Evolutionary conservation across 768 basidiomycete genomes (phyloP).

Genomic region (Hysterangium stoloniferum): DNA sequence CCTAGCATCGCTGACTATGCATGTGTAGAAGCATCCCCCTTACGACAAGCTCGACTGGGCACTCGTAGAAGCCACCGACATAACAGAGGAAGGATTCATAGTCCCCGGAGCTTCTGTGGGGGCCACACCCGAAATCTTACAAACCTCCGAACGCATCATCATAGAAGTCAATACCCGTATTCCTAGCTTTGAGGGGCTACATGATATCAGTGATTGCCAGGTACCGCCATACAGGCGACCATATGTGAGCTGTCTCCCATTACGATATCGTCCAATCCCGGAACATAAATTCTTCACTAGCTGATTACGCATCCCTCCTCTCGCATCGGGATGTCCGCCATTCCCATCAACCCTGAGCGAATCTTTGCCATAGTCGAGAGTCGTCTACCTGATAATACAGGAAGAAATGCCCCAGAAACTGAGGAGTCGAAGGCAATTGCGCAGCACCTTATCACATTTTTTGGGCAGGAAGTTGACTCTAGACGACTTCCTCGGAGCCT

Average conservation of each 20-base stretch:
- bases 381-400: slow-evolving; percentile 19
- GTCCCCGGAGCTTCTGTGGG: slow-evolving; percentile 22
- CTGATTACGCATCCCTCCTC: slow-evolving; percentile 15
- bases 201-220: slow-evolving; percentile 21
- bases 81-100: slow-evolving; percentile 19
- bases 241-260: slow-evolving; percentile 12
- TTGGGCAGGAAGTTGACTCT: slow-evolving; percentile 19
- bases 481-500: slow-evolving; percentile 20
- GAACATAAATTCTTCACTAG: not conserved
- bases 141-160: slow-evolving; percentile 21
- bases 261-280: not conserved
- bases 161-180: slow-evolving; percentile 25
- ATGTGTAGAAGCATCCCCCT: not conserved
- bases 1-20: slow-evolving; percentile 5
- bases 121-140: slow-evolving; percentile 23
- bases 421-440: slow-evolving; percentile 17
- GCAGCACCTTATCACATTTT: slow-evolving; percentile 20
- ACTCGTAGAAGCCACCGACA: slow-evolving; percentile 20
- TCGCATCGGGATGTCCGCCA: slow-evolving; percentile 19
- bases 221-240: slow-evolving; percentile 22
- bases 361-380: slow-evolving; percentile 22
- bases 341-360: slow-evolving; percentile 20
- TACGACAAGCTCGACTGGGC: slow-evolving; percentile 22
- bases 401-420: slow-evolving; percentile 18
- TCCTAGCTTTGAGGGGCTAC: slow-evolving; percentile 20